Evolutionary conservation across 1,284 basidiomycete genomes (phyloP).

Genomic region (Rhizoctonia solani): DNA sequence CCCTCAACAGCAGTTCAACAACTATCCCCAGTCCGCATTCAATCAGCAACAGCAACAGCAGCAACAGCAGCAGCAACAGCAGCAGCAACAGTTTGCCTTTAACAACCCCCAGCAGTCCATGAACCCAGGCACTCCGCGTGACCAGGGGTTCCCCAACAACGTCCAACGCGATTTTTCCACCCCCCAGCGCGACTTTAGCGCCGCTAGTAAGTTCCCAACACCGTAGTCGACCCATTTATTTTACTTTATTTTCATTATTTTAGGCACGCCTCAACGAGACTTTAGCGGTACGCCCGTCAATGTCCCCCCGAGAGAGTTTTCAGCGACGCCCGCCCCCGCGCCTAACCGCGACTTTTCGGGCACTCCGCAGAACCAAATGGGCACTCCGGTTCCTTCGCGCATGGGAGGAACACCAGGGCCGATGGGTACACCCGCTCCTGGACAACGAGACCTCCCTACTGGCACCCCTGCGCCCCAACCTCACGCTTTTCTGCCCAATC

Average conservation of each 20-base stretch:
- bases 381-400: conserved; percentile 17
- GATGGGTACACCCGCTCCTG: too few relatives aligned
- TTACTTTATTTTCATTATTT: neutral
- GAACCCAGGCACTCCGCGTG: too few relatives aligned
- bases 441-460: too few relatives aligned
- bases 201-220: conserved; percentile 2
- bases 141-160: too few relatives aligned
- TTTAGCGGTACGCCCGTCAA: conserved; percentile 15
- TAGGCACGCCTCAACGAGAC: conserved; percentile 20
- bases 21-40: too few relatives aligned
- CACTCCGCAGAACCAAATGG: too few relatives aligned
- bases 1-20: too few relatives aligned
- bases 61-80: conserved; percentile 35
- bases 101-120: conserved; percentile 17
- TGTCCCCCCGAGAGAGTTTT: conserved; percentile 8
- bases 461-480: too few relatives aligned
- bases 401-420: too few relatives aligned
- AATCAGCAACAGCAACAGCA: too few relatives aligned
- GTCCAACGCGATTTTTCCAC: conserved; percentile 19
- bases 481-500: conserved; percentile 30
- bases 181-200: conserved; percentile 20
- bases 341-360: conserved; percentile 13
- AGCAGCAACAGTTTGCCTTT: conserved; percentile 34
- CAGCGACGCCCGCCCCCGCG: conserved; percentile 3
- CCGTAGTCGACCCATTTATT: neutral